Percentiles rank a stretch among this genome's conserved stretches.
Evolutionary conservation across 1,284 basidiomycete species (phyloP).

Genomic region (Papiliotrema fonsecae): DNA sequence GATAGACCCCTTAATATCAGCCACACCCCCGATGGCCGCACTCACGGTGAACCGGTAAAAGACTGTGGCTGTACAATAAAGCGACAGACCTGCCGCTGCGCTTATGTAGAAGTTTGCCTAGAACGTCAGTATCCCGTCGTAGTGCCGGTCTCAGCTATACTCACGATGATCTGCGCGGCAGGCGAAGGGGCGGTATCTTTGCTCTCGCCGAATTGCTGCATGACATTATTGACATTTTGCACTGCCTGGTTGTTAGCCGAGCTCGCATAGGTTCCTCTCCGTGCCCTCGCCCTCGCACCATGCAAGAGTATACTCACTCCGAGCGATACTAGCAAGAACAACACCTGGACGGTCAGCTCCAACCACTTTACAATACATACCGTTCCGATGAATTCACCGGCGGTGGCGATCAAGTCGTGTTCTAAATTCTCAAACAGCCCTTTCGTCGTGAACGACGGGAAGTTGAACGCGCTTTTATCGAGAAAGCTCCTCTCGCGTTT

Average conservation of each 20-base stretch:
- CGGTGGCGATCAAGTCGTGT: conserved; percentile 22
- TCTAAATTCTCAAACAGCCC: conserved; percentile 22
- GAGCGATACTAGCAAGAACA: conserved; percentile 27
- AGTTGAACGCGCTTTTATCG: not conserved
- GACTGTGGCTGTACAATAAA: conserved; percentile 65
- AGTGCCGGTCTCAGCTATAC: conserved; percentile 2
- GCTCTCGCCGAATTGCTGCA: not conserved
- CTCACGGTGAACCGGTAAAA: conserved; percentile 61
- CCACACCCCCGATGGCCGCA: not conserved
- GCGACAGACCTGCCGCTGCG: conserved; percentile 59
- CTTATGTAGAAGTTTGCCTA: conserved; percentile 55
- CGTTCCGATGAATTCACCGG: conserved; percentile 27
- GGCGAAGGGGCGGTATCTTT: too few relatives aligned
- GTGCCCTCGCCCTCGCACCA: too few relatives aligned
- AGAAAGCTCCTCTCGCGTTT: conserved; percentile 1
- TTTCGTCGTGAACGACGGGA: conserved; percentile 1
- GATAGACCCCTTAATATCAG: conserved; percentile 50
- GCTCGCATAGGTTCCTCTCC: too few relatives aligned
- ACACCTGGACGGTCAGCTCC: conserved; percentile 8
- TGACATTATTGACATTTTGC: conserved; percentile 13
- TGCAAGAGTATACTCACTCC: conserved; percentile 22
- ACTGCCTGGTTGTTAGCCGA: too few relatives aligned
- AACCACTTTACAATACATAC: conserved; percentile 7
- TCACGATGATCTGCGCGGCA: conserved; percentile 22
- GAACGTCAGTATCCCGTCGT: not conserved